Evolutionary conservation across 805 yeast species (phyloP), one percentile per base, ranked within the genome.

Genomic region (Myxozyma geophila): DNA sequence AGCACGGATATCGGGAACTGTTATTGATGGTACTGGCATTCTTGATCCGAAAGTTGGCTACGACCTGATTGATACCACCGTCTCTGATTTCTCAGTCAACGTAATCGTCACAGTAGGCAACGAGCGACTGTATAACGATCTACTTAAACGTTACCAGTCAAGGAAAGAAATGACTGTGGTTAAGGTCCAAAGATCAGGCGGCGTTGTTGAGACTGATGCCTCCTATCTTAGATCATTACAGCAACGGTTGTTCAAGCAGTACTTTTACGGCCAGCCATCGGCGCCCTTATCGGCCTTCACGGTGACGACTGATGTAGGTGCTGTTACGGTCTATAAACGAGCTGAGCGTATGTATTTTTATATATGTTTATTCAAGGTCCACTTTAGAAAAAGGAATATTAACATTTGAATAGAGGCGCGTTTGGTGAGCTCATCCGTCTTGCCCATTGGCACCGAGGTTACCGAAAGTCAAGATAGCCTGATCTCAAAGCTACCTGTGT

Each of bases 221-320:
- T 79, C 83, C 12, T 91, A 80, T 73, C 79, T 81, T 43, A 81
- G 98, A 71, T 84, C 87, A 43, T 59, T 82, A 23, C 98, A 93
- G 74, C 90, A 92, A 70, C 81, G 84, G 48, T 79, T 87, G 5
- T 91, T 93, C 59, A 85, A 86, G 72, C 96, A 92, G 72, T 95
- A 95, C 75, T 95, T 95, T 71, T 91, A 95, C 73, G 99, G 99
- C 1, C 83, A 83, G 6, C 76, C 81, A 19, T 81, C 81, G 51
- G 82, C 85, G 4, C 84, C 86, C 5, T 80, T 95, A 58, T 87
- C 96, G 19, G 98, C 99, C 1, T 92, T 87, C 75, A 89, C 96
- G 5, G 84, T 91, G 1, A 90, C 92, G 23, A 85, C 87, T 1
- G 90, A 86, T 71, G 79, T 82, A 61, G 80, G 82, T 15, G 88